Base-by-base conservation (phyloP, 2,329 filamentous ascomycete species). In the Aureobasidium sp. region DNA sequence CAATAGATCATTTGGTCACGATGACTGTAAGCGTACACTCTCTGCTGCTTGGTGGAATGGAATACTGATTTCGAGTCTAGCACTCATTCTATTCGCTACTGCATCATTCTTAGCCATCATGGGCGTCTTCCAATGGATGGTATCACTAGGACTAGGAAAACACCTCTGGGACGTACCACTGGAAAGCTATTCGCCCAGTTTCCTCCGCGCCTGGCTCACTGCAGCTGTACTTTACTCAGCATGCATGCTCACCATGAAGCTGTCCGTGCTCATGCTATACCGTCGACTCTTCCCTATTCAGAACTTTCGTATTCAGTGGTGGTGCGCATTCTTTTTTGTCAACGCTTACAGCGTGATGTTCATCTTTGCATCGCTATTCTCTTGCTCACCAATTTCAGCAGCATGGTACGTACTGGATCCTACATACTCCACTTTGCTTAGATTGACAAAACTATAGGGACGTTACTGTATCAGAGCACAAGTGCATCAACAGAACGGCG, bases 231-330 rank as follows among this genome's bases (percentile, higher is more conserved):
- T 62, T 0, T 62, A 62, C 42, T 41, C 45, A 10, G 49, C 42
- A 13, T 55, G 50, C 16, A 62, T 62, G 59, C 42, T 62, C 1
- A 69, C 78, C 62, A 54, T 60, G 36, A 63, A 61, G 45, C n/a
- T 63, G 13, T 63, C 61, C 4, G 44, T 63, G 3, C 57, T 63
- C 32, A 50, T 63, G 41, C 48, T 63, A 1, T 63, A 60, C 8
- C 54, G 47, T 13, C 61, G 61, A 30, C 47, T 63, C 21, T 63
- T 63, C n/a, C 54, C 54, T 16, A 48, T 63, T 4, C 44, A 54
- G 9, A 54, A 47, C 25, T 63, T 63, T 47, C 36, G 39, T 7
- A n/a, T 59, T 4, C 44, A 52, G n/a, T 60, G 61, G 54, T 61
- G 55, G 55, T 45, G 16, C 3, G 54, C 55, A 15, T 42, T 63